These are phyloP conservation scores for Picea mariana DNA, from an alignment of 83 land plant genomes.

Conservation along the genomic window DNA sequence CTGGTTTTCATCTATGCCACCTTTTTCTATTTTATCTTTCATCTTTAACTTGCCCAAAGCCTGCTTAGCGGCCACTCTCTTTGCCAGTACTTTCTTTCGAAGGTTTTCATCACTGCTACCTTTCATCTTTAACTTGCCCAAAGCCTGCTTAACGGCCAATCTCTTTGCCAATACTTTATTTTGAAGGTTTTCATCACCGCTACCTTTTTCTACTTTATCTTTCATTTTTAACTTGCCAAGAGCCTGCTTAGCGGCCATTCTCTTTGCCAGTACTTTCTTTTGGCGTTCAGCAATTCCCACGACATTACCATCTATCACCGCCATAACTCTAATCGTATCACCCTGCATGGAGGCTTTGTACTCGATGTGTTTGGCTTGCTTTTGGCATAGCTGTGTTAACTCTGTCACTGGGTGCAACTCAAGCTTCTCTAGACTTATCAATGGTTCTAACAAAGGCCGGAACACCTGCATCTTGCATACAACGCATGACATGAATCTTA, in stretches of 20 bases:
- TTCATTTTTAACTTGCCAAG: not conserved
- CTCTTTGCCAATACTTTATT: not conserved
- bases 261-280: not conserved
- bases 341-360: not conserved
- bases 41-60: not conserved
- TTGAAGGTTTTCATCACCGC: too few species aligned
- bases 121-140: not conserved
- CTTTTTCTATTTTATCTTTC: too few species aligned
- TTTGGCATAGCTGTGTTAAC: not conserved
- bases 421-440: not conserved
- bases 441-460: slow-evolving; percentile 1
- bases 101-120: too few species aligned
- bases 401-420: not conserved
- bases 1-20: too few species aligned
- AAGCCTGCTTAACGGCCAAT: not conserved
- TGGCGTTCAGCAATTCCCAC: not conserved
- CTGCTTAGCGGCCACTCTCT: not conserved
- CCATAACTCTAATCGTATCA: not conserved
- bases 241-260: not conserved
- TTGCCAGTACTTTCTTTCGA: not conserved
- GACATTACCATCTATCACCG: not conserved
- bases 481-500: too few species aligned
- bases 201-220: too few species aligned
- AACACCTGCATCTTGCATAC: not conserved
- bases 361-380: not conserved